phyloP scores from a whole-genome alignment of 2,329 filamentous ascomycete genomes.

The Xylariaceae sp. region DNA sequence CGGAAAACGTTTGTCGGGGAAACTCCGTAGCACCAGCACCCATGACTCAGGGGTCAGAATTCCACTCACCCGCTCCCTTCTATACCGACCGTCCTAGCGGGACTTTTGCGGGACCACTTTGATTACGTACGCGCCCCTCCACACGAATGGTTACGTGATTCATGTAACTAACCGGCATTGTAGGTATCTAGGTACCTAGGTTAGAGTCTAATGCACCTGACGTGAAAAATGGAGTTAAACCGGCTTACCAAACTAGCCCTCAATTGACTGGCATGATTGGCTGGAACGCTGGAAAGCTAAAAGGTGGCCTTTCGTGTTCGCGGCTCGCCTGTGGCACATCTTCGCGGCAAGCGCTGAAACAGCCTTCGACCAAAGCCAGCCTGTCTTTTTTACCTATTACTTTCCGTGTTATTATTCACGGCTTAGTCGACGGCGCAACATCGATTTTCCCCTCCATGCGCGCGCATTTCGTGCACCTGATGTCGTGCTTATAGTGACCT shows the following conservation, averaged over 20 bases:
- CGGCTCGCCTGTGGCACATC: background rate
- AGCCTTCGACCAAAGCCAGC: slow-evolving; percentile 11
- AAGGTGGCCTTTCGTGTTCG: slow-evolving; percentile 29
- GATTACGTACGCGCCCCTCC: too few relatives aligned
- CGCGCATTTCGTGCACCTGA: slow-evolving; percentile 16
- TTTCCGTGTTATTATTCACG: slow-evolving; percentile 2
- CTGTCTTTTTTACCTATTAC: slow-evolving; percentile 9
- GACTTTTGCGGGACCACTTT: too few relatives aligned
- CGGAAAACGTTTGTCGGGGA: too few relatives aligned
- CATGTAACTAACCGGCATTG: too few relatives aligned
- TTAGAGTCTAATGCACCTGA: too few relatives aligned
- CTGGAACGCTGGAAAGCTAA: slow-evolving; percentile 19
- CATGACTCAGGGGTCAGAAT: too few relatives aligned
- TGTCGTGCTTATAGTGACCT: slow-evolving; percentile 26
- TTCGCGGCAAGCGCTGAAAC: slow-evolving; percentile 4
- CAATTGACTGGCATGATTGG: slow-evolving; percentile 20
- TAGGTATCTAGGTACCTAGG: too few relatives aligned
- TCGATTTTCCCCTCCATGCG: slow-evolving; percentile 1
- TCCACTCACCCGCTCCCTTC: too few relatives aligned
- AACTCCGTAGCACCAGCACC: too few relatives aligned
- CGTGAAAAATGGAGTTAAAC: too few relatives aligned
- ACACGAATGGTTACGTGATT: too few relatives aligned
- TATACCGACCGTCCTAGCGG: too few relatives aligned
- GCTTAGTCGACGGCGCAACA: slow-evolving; percentile 3
- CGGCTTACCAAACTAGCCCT: background rate